phyloP scores from a whole-genome alignment of 345 rosid genomes.

The Psidium guajava region DNA sequence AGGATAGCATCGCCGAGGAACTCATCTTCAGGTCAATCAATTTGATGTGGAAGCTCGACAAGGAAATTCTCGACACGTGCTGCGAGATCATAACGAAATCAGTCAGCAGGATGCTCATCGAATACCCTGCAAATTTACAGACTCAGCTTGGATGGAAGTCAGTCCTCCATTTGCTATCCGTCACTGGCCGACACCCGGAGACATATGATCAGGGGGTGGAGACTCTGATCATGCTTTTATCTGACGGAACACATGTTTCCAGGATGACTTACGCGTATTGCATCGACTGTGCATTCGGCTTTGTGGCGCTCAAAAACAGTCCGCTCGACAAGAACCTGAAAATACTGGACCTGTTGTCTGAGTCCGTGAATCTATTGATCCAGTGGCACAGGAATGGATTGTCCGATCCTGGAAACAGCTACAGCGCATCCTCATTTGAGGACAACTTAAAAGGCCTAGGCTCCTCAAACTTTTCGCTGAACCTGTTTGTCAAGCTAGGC shows the following conservation, averaged over 20 bases:
- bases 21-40: conserved; percentile 65
- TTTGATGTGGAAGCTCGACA: conserved; percentile 85
- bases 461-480: conserved; percentile 21
- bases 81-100: conserved; percentile 45
- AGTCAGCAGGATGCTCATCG: conserved; percentile 45
- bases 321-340: conserved; percentile 63
- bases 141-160: conserved; percentile 74
- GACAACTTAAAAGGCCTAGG: conserved; percentile 25
- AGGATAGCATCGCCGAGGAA: conserved; percentile 52
- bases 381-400: conserved; percentile 40
- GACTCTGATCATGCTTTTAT: conserved; percentile 48
- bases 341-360: conserved; percentile 60
- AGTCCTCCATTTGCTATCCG: conserved; percentile 54
- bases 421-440: conserved; percentile 46
- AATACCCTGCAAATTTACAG: conserved; percentile 51
- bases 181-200: conserved; percentile 60
- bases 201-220: conserved; percentile 71
- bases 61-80: conserved; percentile 70
- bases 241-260: conserved; percentile 35
- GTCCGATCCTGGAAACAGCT: conserved; percentile 28
- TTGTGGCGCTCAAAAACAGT: conserved; percentile 58
- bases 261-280: conserved; percentile 50
- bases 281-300: conserved; percentile 73
- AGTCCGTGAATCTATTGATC: conserved; percentile 37
- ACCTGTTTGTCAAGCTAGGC: conserved; percentile 57